A percentile compares a stretch with the other conserved stretches of the same genome.
Evolutionary conservation across 1,284 basidiomycete genomes (phyloP).

Genomic region (Megacollybia platyphylla): DNA sequence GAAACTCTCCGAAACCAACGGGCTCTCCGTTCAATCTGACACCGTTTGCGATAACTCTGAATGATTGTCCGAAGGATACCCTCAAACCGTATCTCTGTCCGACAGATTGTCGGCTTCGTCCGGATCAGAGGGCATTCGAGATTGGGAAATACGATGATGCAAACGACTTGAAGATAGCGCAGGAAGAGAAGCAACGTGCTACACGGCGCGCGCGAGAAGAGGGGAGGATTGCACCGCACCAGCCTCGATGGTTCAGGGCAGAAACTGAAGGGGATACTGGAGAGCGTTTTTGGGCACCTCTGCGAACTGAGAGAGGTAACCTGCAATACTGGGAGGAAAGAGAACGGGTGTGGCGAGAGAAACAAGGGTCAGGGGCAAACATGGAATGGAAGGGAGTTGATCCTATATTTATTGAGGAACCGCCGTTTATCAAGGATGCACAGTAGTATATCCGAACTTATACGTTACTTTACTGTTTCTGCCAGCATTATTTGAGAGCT

Average conservation of each 20-base stretch:
- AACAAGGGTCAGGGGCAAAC: constrained; percentile 13
- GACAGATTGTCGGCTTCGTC: constrained; percentile 89
- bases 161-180: constrained; percentile 75
- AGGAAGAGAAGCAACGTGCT: constrained; percentile 82
- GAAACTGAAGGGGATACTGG: constrained; percentile 76
- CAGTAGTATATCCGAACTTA: not conserved
- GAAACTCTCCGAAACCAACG: constrained; percentile 77
- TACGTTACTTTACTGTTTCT: no score
- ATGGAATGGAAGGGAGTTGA: constrained; percentile 61
- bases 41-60: constrained; percentile 87
- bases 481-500: no score
- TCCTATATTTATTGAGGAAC: constrained; percentile 68
- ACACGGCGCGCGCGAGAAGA: constrained; percentile 72
- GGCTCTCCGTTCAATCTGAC: constrained; percentile 88
- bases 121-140: constrained; percentile 95
- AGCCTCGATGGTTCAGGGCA: constrained; percentile 74
- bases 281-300: constrained; percentile 77
- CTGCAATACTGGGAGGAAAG: constrained; percentile 82
- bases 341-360: constrained; percentile 47
- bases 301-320: constrained; percentile 28
- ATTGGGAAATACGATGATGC: constrained; percentile 84
- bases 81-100: constrained; percentile 71
- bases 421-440: constrained; percentile 12
- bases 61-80: constrained; percentile 61
- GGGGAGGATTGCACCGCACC: constrained; percentile 62